These are phyloP conservation scores for Amylostereum chailletii DNA, from an alignment of 1,284 basidiomycete genomes.

Conservation along the genomic window DNA sequence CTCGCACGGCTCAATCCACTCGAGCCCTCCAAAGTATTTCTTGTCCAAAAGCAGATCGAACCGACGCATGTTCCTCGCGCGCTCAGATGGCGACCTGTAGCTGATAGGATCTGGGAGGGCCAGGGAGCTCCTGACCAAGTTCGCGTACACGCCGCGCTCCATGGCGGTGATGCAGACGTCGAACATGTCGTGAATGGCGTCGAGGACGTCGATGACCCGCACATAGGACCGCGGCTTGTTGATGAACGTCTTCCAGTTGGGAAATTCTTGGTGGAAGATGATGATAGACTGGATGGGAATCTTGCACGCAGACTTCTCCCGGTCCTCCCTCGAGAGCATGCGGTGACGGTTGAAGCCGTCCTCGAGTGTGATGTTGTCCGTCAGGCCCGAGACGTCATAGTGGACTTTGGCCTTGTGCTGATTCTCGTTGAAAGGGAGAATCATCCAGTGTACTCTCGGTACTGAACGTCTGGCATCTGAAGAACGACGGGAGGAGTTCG, in stretches of 20 bases:
- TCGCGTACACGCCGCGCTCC: slow-evolving; percentile 21
- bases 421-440: slow-evolving; percentile 25
- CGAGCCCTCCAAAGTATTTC: slow-evolving; percentile 9
- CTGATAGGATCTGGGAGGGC: slow-evolving; percentile 30
- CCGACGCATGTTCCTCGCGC: slow-evolving; percentile 9
- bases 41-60: slow-evolving; percentile 11
- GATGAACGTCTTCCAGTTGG: slow-evolving; percentile 35
- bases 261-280: slow-evolving; percentile 21
- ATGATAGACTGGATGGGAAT: slow-evolving; percentile 25
- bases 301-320: slow-evolving; percentile 26
- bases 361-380: slow-evolving; percentile 17
- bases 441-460: slow-evolving; percentile 29
- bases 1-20: slow-evolving; percentile 10
- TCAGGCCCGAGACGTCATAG: slow-evolving; percentile 21
- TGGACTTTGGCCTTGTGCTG: slow-evolving; percentile 17
- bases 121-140: slow-evolving; percentile 25
- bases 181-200: slow-evolving; percentile 41
- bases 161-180: slow-evolving; percentile 32
- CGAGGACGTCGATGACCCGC: slow-evolving; percentile 39
- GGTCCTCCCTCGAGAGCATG: slow-evolving; percentile 18
- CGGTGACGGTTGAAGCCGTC: slow-evolving; percentile 5
- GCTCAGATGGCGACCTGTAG: slow-evolving; percentile 1
- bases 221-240: slow-evolving; percentile 25
- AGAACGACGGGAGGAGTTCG: neutral
- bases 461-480: neutral